Conservation (phyloP, 805 yeast genomes). For the Starmerella etchellsii region DNA sequence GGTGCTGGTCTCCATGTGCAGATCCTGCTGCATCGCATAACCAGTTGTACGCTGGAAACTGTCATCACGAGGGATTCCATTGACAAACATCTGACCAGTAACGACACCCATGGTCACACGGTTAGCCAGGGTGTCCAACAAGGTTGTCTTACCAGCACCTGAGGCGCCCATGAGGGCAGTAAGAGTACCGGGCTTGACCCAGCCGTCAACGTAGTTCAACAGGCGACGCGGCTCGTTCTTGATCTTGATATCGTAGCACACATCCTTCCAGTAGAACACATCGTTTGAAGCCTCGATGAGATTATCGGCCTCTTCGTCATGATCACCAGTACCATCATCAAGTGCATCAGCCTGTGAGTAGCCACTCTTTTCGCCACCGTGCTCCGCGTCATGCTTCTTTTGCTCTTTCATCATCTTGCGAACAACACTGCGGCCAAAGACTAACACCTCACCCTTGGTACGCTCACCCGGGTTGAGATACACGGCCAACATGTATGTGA, state of each 20-base stretch:
- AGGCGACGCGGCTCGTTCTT: constrained; percentile 29
- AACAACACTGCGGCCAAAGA: constrained; percentile 19
- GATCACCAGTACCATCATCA: constrained; percentile 15
- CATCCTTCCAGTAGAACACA: constrained; percentile 49
- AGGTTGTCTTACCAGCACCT: constrained; percentile 77
- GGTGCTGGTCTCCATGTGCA: constrained; percentile 54
- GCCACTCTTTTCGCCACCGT: constrained; percentile 17
- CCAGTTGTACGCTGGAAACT: constrained; percentile 71
- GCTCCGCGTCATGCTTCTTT: constrained; percentile 7
- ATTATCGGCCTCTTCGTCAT: constrained; percentile 11
- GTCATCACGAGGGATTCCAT: constrained; percentile 48
- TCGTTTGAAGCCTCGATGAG: constrained; percentile 31
- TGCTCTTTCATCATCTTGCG: constrained; percentile 24
- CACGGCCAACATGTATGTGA: constrained; percentile 27
- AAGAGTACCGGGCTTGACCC: constrained; percentile 68
- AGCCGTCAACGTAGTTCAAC: constrained; percentile 47
- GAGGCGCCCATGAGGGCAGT: constrained; percentile 80
- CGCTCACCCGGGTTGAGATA: constrained; percentile 25
- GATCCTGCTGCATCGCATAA: constrained; percentile 70
- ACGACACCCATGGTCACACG: constrained; percentile 61
- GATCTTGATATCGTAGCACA: constrained; percentile 42
- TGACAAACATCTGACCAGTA: constrained; percentile 59
- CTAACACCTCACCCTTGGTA: constrained; percentile 26
- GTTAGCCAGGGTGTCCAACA: constrained; percentile 59
- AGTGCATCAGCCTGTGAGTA: constrained; percentile 20